Evolutionary conservation across 2,329 filamentous ascomycete genomes (phyloP).

Genomic region (Eutypa lata): DNA sequence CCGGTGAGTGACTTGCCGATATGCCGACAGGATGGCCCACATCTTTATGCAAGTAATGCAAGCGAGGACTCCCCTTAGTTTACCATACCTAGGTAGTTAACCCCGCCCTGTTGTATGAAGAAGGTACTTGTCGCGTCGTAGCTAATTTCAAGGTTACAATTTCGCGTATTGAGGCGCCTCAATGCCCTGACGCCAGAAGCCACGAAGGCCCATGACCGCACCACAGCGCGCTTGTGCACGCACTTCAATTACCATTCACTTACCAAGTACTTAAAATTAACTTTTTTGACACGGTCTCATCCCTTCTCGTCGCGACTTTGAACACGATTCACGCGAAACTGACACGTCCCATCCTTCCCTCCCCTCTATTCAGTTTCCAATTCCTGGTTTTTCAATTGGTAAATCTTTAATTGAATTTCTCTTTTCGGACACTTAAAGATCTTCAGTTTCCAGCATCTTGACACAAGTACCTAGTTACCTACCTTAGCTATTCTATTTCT

Average conservation of each 20-base stretch:
- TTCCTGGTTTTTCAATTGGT: conserved; percentile 9
- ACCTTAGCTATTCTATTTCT: not conserved
- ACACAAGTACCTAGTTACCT: not conserved
- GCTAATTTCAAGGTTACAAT: not conserved
- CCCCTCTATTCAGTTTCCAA: conserved; percentile 21
- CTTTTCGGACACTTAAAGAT: conserved; percentile 6
- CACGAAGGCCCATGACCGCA: too few relatives aligned
- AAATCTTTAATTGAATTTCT: conserved; percentile 30
- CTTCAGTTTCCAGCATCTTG: not conserved
- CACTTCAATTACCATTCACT: too few relatives aligned
- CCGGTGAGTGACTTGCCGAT: not conserved
- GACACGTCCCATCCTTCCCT: conserved; percentile 26
- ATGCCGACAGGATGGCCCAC: not conserved
- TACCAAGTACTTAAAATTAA: too few relatives aligned
- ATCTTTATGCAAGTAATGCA: not conserved
- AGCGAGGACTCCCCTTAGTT: not conserved
- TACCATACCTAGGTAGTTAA: too few relatives aligned
- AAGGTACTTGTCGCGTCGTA: not conserved
- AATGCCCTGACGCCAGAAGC: not conserved
- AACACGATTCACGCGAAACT: conserved; percentile 31
- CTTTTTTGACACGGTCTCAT: conserved; percentile 3
- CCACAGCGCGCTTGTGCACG: too few relatives aligned
- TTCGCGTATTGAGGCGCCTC: not conserved
- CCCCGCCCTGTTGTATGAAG: too few relatives aligned
- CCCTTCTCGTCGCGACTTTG: conserved; percentile 15